Base-by-base conservation (phyloP, 2,329 filamentous ascomycete genomes). In the Monosporascus sp. region DNA sequence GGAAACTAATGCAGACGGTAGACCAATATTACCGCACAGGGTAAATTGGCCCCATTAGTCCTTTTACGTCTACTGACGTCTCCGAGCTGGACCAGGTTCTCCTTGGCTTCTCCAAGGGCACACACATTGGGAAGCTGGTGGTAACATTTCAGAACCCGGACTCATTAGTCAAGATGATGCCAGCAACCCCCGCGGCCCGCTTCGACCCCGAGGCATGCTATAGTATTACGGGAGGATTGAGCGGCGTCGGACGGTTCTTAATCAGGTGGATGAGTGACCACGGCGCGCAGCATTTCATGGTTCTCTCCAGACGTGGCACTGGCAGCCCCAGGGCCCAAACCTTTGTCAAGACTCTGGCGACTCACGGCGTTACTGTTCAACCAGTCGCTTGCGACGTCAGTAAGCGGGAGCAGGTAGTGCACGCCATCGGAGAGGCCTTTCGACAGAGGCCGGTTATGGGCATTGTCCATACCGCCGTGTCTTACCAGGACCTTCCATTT, bases 181-280 rank as follows among this genome's bases (percentile, higher is more conserved):
- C 41, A 3, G 7, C n/a, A 8, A 20, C 20, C 17, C 47, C 45
- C 3, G 24, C n/a, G 2, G 51, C 51, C 8, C 18, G 9, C 3
- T 60, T 67, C 45, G 57, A 63, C 39, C 51, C 57, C 5, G 51
- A 60, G 14, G 59, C 59, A 5, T 44, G 43, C 38, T 65, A 65
- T 50, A 48, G 65, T n/a, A 25, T 67, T 11, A 39, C 54, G 8
- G 64, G 64, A 7, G 60, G 57, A 25, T 39, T 63, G 1, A 54
- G 58, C 5, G 56, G 57, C 2, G 54, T 61, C 2, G 57, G 57
- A 7, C 47, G 54, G 41, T 53, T 48, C 22, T 51, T 64, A 9
- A 45, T 58, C 15, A 31, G 50, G 7, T 63, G 60, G 62, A 62
- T 66, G 58, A 41, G n/a, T 7, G 57, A 60, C 15, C 54, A 53